phyloP scores from a whole-genome alignment of 2,329 filamentous ascomycete genomes.

The Aspergillus sp. region DNA sequence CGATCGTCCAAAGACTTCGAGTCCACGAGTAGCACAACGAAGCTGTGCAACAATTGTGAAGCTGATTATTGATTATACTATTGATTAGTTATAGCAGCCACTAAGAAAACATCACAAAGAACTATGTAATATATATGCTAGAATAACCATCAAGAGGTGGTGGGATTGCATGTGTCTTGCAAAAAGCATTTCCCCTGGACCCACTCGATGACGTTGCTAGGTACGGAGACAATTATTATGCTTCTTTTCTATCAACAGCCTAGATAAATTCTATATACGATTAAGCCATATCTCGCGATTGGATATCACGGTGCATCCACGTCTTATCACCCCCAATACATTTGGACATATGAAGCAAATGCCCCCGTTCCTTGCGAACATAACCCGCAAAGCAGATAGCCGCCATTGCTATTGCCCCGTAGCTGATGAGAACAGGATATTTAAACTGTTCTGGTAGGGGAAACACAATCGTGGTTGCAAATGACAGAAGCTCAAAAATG shows the following conservation, averaged over 20 bases:
- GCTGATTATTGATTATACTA: too few species aligned
- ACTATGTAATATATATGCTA: not conserved
- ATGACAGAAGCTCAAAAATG: slow-evolving; percentile 64
- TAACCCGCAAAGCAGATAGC: slow-evolving; percentile 49
- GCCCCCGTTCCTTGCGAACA: slow-evolving; percentile 55
- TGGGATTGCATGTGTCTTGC: not conserved
- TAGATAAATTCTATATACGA: too few species aligned
- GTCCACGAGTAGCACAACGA: not conserved
- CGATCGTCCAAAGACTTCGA: not conserved
- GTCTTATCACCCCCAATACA: slow-evolving; percentile 12
- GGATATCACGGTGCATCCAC: not conserved
- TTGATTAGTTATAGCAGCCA: too few species aligned
- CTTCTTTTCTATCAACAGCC: too few species aligned
- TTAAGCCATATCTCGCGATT: too few species aligned
- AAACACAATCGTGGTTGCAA: slow-evolving; percentile 61
- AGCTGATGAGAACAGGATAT: slow-evolving; percentile 58
- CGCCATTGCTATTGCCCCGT: slow-evolving; percentile 29
- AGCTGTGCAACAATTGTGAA: too few species aligned
- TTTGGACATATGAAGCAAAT: slow-evolving; percentile 49
- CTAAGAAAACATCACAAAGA: too few species aligned
- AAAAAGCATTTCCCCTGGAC: not conserved
- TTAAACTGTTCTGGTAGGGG: slow-evolving; percentile 59
- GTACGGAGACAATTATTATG: too few species aligned
- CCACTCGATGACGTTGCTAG: too few species aligned
- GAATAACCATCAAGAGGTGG: not conserved